Evolutionary conservation across 2,329 filamentous ascomycete species (phyloP).

Genomic region (Aspergillus sp.): DNA sequence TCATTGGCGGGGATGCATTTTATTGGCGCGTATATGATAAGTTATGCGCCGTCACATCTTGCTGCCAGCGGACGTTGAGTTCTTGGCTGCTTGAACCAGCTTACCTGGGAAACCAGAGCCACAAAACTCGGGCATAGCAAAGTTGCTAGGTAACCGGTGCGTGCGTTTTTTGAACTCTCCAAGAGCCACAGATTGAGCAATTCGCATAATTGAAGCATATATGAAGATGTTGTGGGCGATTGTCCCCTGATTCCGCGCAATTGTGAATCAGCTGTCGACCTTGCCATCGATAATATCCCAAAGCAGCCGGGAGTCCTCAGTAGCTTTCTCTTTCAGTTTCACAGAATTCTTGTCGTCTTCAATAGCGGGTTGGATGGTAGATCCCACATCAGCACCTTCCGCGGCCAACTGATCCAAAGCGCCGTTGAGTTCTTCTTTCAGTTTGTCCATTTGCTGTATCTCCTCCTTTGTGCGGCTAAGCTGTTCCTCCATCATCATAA

Average conservation of each 20-base stretch:
- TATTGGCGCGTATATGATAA: background rate
- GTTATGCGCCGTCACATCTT: background rate
- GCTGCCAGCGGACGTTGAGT: background rate
- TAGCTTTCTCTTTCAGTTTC: slow-evolving; percentile 17
- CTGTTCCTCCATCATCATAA: slow-evolving; percentile 83
- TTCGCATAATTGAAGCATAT: background rate
- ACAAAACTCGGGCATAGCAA: background rate
- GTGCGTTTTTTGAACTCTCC: background rate
- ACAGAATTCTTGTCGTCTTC: slow-evolving; percentile 10
- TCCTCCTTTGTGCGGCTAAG: slow-evolving; percentile 71
- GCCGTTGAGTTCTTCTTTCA: slow-evolving; percentile 66
- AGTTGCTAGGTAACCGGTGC: background rate
- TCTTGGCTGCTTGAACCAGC: background rate
- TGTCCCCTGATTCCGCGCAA: background rate
- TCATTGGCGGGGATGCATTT: background rate
- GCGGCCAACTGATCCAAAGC: slow-evolving; percentile 36
- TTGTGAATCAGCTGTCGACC: background rate
- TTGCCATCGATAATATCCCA: slow-evolving; percentile 43
- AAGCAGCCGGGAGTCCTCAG: slow-evolving; percentile 33
- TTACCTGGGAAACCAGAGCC: background rate
- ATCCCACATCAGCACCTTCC: slow-evolving; percentile 27
- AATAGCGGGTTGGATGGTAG: slow-evolving; percentile 5
- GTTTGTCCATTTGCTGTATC: slow-evolving; percentile 72
- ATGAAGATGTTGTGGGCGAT: background rate
- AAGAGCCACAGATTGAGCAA: background rate